phyloP scores from a whole-genome alignment of 148 eudicot genomes.

The Bassia scoparia region DNA sequence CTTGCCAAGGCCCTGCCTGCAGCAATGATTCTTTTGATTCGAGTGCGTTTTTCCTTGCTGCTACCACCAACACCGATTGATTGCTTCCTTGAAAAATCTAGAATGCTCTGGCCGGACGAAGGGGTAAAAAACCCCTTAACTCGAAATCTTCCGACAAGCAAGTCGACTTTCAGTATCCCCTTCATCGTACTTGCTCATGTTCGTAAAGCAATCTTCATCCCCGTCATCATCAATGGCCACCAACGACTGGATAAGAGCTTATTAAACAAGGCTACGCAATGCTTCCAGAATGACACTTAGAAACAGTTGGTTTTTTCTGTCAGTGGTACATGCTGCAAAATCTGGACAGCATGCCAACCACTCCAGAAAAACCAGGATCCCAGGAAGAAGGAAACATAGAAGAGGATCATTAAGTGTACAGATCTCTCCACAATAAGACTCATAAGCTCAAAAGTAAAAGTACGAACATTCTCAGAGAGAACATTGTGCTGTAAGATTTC shows the following conservation, averaged over 20 bases:
- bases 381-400: slow-evolving; percentile 49
- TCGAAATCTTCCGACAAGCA: slow-evolving; percentile 61
- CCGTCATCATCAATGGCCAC: slow-evolving; percentile 35
- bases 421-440: slow-evolving; percentile 45
- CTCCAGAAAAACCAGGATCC: slow-evolving; percentile 53
- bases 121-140: slow-evolving; percentile 54
- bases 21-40: slow-evolving; percentile 48
- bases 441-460: slow-evolving; percentile 47
- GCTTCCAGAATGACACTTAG: slow-evolving; percentile 48
- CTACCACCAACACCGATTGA: slow-evolving; percentile 37
- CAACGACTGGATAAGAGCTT: slow-evolving; percentile 40
- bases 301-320: slow-evolving; percentile 31
- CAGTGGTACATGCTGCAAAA: slow-evolving; percentile 35
- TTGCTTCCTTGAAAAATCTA: slow-evolving; percentile 49
- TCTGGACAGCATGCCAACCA: slow-evolving; percentile 57
- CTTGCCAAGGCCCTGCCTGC: slow-evolving; percentile 48
- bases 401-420: slow-evolving; percentile 40
- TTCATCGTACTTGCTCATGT: slow-evolving; percentile 53
- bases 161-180: slow-evolving; percentile 41
- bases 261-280: slow-evolving; percentile 40
- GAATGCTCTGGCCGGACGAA: slow-evolving; percentile 52
- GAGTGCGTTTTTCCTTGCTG: slow-evolving; percentile 46
- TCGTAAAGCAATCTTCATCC: slow-evolving; percentile 47
- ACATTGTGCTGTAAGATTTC: slow-evolving; percentile 50
- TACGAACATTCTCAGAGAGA: slow-evolving; percentile 45